Evolutionary conservation across 140 eudicot species (phyloP), one percentile per base, ranked within the genome.

Genomic region (Senecio squalidus): DNA sequence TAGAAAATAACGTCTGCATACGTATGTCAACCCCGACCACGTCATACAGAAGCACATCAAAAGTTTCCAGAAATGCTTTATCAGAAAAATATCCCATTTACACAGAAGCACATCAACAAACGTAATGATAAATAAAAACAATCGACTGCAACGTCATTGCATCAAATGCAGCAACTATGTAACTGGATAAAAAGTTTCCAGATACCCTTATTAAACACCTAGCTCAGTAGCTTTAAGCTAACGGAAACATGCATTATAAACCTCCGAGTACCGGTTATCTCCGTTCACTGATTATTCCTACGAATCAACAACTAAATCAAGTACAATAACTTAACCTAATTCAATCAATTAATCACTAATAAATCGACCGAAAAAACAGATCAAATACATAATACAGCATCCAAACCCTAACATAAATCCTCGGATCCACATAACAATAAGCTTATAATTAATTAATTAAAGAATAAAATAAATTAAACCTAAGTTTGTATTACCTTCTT

Each of bases 401-500:
- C 57, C 65, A 71, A 71, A 71, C 76, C 70, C 76, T 71, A 71
- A 54, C 36, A 53, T 24, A 69, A 58, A 69, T 49, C 44, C 6
- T 22, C 64, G 49, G 70, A 71, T 70, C 69, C 64, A 62, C 18
- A 20, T 40, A 25, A 23, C 39, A 27, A 58, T 18, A 48, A 1
- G 29, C 31, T 9, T 51, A 49, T 23, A 27, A 50, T 38, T 39
- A 39, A 70, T n/a, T 2, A 60, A 41, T 58, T 6, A 7, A 14
- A 1, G 6, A 16, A 14, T 43, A 14, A 15, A 43, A 53, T 24
- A 25, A 53, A 55, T 41, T 21, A 28, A 75, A 11, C 60, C 50
- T 63, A 48, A n/a, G n/a, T n/a, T n/a, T n/a, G n/a, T n/a, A n/a
- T n/a, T 73, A 84, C 94, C 94, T 84, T 84, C 94, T 28, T 84